These are phyloP conservation scores for Phylloporus sp. DNA, from an alignment of 768 basidiomycete genomes.

Conservation along the genomic window DNA sequence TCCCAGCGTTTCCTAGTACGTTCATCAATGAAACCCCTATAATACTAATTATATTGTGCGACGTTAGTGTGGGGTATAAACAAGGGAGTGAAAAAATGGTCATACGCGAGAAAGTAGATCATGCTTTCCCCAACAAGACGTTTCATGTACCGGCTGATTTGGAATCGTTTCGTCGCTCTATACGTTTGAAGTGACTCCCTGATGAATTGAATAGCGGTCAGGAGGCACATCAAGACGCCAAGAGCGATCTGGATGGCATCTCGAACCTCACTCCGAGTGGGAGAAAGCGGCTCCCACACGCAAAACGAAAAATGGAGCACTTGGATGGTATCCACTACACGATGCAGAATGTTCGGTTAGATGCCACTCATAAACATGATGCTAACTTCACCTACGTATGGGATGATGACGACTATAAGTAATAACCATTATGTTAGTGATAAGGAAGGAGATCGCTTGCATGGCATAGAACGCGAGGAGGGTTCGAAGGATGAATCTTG, in stretches of 20 bases:
- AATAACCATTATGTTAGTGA: too few relatives aligned
- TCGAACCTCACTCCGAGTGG: neutral
- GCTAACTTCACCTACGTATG: too few relatives aligned
- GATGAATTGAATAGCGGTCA: too few relatives aligned
- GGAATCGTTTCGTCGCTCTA: neutral
- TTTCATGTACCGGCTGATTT: neutral
- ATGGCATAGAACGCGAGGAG: too few relatives aligned
- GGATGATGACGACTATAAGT: too few relatives aligned
- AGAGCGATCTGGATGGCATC: neutral
- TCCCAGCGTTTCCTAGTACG: neutral
- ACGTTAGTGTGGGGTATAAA: neutral
- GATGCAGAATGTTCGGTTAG: too few relatives aligned
- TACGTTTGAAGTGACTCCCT: too few relatives aligned
- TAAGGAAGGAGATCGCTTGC: too few relatives aligned
- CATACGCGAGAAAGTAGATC: too few relatives aligned
- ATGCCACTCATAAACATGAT: too few relatives aligned
- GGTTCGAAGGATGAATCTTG: too few relatives aligned
- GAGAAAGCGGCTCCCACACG: neutral
- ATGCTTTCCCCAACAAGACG: neutral
- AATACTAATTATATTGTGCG: neutral
- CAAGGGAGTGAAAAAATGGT: neutral
- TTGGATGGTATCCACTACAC: neutral
- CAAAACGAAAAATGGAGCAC: neutral
- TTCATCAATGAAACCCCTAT: neutral
- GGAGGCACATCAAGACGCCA: neutral